Evolutionary conservation across 305 asterid species (phyloP), one percentile per base, ranked within the genome.

Genomic region (Rubia peregrina): DNA sequence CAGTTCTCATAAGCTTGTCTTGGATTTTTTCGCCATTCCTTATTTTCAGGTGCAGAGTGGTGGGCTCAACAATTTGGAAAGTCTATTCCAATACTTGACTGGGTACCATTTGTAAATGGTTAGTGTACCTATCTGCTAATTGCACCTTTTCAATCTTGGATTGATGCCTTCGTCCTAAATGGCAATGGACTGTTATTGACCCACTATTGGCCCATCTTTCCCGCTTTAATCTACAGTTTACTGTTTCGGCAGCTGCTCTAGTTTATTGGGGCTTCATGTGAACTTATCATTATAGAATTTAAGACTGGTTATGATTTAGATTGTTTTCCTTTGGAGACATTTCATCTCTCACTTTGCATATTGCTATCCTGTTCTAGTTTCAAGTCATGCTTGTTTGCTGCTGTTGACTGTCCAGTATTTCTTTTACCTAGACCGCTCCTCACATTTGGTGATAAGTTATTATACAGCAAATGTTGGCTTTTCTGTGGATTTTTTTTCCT

Each of bases 21-120:
- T 65, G 61, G 9, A 19, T 61, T 61, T 41, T 70, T 69, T 76
- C 61, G 61, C 68, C 19, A 43, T 53, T 12, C 9, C 16, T 78
- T 74, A 64, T 61, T 83, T 78, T 83, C 83, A 92, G 98, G 98
- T 76, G 81, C 98, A 69, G 90, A 87, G 78, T 92, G 98, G 98
- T 92, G 98, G 98, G 90, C 74, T 51, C 96, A 87, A 77, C 77
- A 65, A 60, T 82, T 90, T 68, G 96, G 96, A 62, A 85, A 86
- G 73, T 85, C 92, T 70, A 59, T 92, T 79, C 89, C 98, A 33
- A 75, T 86, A 65, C 81, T 87, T 81, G 79, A 81, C 80, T 90
- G 96, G 96, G 79, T 90, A 83, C 96, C 98, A 10, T 74, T 81
- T 78, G 53, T 90, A 61, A 86, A 74, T 53, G 92, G 98, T 90